Evolutionary conservation across 139 green algal genomes (phyloP), one percentile per base, ranked within the genome.

Genomic region (Tetradesmus lagerheimii): DNA sequence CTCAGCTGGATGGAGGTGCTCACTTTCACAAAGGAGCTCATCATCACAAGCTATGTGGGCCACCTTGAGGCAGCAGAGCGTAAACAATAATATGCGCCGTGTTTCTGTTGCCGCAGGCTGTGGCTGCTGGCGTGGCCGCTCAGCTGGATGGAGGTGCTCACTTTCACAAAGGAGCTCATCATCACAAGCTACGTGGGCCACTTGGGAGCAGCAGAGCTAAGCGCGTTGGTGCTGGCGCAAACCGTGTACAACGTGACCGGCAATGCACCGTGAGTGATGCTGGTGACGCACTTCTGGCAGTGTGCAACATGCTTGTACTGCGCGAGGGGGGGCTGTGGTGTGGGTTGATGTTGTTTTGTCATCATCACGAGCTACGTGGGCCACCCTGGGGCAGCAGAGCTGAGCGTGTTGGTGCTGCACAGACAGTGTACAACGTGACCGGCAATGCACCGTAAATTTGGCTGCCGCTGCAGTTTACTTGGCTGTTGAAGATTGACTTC

Each of bases 201-300:
- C 50, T 43, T 95, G 31, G 93, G 93, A 23, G 78, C 93, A 4
- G 86, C 93, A 45, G 91, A 94, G 85, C 90, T 95, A 27, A 93
- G 89, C 0, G 92, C 91, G 6, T 87, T 96, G 34, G 94, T 96
- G 77, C 89, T 96, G 37, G 90, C 91, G 2, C 94, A 94, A 37
- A 96, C 93, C 0, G 71, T 96, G 8, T 96, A 96, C 92, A 96
- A 96, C 74, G 93, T 95, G 29, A 91, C 80, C 62, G 93, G 93
- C 41, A 95, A 95, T 71, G 93, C 93, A 12, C 93, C 93, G 6
- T 87, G 53, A 87, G 81, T 71, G 27, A 5, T 11, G 75, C 35
- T 81, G 12, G 34, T 14, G 75, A 29, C 62, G 62, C 62, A 75
- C n/a, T n/a, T n/a, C n/a, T n/a, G n/a, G n/a, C n/a, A n/a, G n/a